Evolutionary conservation across 176 grass and related monocot genomes (phyloP), one percentile per base, ranked within the genome.

Genomic region (Oryza brachyantha): DNA sequence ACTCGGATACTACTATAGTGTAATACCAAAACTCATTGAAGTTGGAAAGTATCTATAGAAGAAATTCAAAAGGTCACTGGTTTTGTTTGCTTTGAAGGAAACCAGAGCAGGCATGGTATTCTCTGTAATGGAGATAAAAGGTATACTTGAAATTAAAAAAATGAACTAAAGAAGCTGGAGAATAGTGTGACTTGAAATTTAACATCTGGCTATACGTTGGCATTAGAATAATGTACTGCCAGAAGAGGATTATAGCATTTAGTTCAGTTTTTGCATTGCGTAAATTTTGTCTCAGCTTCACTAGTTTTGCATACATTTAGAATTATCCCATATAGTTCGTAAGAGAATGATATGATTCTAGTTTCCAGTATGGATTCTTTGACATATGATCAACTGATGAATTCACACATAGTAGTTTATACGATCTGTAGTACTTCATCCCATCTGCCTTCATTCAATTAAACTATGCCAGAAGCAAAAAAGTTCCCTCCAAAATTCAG

Each of bases 381-480:
- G 3, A 60, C 11, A 25, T 46, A n/a, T n/a, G n/a, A n/a, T n/a
- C n/a, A n/a, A n/a, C n/a, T n/a, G 58, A 35, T 12, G 27, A 61
- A 36, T 46, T 29, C 81, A 25, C 46, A 52, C 19, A 75, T 16
- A 38, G 29, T 16, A 38, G 29, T 24, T 48, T 32, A 60, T 28
- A 27, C 26, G 8, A 79, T 60, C 46, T 69, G 12, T 79, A 22
- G 12, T 79, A 22, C 19, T 68, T 50, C n/a, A 40, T 73, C 48
- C 48, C 48, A 73, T 73, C 8, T 67, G 59, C 61, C 70, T 57
- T 31, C 42, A n/a, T 65, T 28, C 5, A 3, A 12, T 61, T 19
- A 61, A 68, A 74, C 46, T 88, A 61, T 59, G 76, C 17, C 39
- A 40, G 61, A 42, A 69, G 70, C 28, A 68, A 41, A 67, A 16